phyloP scores from a whole-genome alignment of 108 stramenopile genomes.

The Cyclotella atomus region DNA sequence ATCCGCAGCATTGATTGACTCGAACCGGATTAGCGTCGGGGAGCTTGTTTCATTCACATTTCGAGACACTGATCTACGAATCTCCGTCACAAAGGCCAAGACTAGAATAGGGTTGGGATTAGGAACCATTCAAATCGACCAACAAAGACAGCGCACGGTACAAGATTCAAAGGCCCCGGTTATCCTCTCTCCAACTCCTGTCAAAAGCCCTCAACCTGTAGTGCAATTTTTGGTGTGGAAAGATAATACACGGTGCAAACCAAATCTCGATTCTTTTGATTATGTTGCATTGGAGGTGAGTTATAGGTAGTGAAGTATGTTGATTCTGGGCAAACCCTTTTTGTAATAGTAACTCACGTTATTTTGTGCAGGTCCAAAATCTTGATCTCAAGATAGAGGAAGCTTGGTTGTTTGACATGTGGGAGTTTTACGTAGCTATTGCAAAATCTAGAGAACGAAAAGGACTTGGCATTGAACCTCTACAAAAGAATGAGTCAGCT shows the following conservation, averaged over 20 bases:
- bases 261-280: slow-evolving; percentile 72
- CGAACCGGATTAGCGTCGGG: slow-evolving; percentile 46
- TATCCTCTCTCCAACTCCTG: slow-evolving; percentile 75
- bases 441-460: slow-evolving; percentile 31
- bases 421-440: slow-evolving; percentile 65
- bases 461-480: not conserved
- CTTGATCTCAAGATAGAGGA: slow-evolving; percentile 87
- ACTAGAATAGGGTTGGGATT: slow-evolving; percentile 71
- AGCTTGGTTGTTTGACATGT: slow-evolving; percentile 70
- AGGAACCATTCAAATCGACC: slow-evolving; percentile 80
- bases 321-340: too few species aligned
- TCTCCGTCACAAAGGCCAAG: slow-evolving; percentile 72
- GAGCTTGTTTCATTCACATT: slow-evolving; percentile 71
- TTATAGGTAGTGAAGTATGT: too few species aligned
- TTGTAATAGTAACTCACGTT: not conserved
- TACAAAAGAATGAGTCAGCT: slow-evolving; percentile 10
- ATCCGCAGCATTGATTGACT: slow-evolving; percentile 79
- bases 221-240: slow-evolving; percentile 78
- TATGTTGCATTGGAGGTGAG: slow-evolving; percentile 62
- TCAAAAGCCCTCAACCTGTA: slow-evolving; percentile 65
- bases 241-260: slow-evolving; percentile 77
- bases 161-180: slow-evolving; percentile 68
- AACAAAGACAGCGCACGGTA: slow-evolving; percentile 62
- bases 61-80: slow-evolving; percentile 68
- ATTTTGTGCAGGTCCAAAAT: slow-evolving; percentile 60